Evolutionary conservation across 2,329 filamentous ascomycete species (phyloP).

Genomic region (Zalaria obscura): DNA sequence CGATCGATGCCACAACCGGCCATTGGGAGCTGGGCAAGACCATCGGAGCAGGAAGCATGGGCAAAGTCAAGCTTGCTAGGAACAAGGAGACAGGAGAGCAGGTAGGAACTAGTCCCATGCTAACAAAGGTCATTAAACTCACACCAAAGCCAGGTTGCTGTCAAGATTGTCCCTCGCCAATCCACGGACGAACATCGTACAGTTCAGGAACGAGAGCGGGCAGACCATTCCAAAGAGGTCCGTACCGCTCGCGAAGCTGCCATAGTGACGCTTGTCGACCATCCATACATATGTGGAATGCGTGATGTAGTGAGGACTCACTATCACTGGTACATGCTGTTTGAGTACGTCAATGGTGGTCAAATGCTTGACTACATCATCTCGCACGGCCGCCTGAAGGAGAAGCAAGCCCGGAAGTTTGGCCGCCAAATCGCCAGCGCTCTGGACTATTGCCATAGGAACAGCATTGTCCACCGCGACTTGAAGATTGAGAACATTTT

Average conservation of each 20-base stretch:
- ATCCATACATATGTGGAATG: conserved; percentile 92
- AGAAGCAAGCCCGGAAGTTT: conserved; percentile 96
- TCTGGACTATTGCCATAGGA: conserved; percentile 91
- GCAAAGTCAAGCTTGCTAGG: conserved; percentile 90
- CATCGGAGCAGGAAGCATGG: conserved; percentile 95
- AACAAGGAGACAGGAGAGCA: conserved; percentile 85
- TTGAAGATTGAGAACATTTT: conserved; percentile 98
- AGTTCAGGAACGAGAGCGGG: conserved; percentile 65
- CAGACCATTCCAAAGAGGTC: conserved; percentile 93
- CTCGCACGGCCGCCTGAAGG: conserved; percentile 90
- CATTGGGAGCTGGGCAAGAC: conserved; percentile 95
- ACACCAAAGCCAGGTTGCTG: conserved; percentile 53
- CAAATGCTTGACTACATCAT: conserved; percentile 99
- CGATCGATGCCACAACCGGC: conserved; percentile 77
- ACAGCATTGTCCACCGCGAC: conserved; percentile 95
- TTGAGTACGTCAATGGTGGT: conserved; percentile 95
- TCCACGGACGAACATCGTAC: conserved; percentile 71
- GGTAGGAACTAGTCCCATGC: conserved; percentile 32
- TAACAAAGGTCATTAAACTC: background rate
- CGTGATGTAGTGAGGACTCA: conserved; percentile 90
- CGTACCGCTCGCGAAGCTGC: conserved; percentile 89
- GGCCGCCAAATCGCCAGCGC: conserved; percentile 94
- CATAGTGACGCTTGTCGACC: conserved; percentile 85
- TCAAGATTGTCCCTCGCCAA: conserved; percentile 90
- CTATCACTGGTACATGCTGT: conserved; percentile 99